Base-by-base conservation (phyloP, 2,329 filamentous ascomycete genomes). In the Periconia sp. region DNA sequence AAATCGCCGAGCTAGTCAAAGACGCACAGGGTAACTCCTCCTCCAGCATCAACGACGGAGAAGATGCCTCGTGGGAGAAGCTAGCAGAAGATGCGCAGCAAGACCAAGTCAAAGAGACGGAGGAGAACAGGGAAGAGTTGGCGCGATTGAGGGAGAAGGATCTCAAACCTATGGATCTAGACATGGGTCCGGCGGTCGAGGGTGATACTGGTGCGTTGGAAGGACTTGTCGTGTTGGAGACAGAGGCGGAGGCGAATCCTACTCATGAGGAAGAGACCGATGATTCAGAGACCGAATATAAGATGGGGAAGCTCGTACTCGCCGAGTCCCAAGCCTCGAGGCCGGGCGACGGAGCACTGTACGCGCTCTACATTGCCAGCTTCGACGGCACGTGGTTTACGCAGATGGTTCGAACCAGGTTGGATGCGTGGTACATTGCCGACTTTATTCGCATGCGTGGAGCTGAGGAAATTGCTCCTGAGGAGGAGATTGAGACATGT, bases 161-260 rank as follows among this genome's bases (percentile, higher is more conserved):
- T 41, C 52, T 63, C 13, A 50, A 54, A 5, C 58, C 57, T 2
- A 24, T 61, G 23, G 57, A 62, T 17, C 43, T 46, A 2, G 40
- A 58, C 7, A 47, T 59, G 36, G 48, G 50, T 17, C 46, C 26
- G 5, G 34, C 29, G 1, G 7, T 30, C 4, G 52, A 50, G 1
- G 57, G 52, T 0, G 56, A 61, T 33, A n/a, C n/a, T n/a, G n/a
- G n/a, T n/a, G n/a, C n/a, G n/a, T n/a, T n/a, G n/a, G n/a, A n/a
- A n/a, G n/a, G n/a, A n/a, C 12, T 60, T 12, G 56, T 57, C 21
- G 48, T 51, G 12, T 24, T 30, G 4, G 40, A 21, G 2, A 53
- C 52, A 3, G 46, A 56, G 10, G 40, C 16, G 25, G 34, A 34
- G 32, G 32, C 19, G 18, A 12, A 18, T 12, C 15, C 7, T 16